Evolutionary conservation across 176 grass and related monocot genomes (phyloP).

Genomic region (Saccharum officinarum): DNA sequence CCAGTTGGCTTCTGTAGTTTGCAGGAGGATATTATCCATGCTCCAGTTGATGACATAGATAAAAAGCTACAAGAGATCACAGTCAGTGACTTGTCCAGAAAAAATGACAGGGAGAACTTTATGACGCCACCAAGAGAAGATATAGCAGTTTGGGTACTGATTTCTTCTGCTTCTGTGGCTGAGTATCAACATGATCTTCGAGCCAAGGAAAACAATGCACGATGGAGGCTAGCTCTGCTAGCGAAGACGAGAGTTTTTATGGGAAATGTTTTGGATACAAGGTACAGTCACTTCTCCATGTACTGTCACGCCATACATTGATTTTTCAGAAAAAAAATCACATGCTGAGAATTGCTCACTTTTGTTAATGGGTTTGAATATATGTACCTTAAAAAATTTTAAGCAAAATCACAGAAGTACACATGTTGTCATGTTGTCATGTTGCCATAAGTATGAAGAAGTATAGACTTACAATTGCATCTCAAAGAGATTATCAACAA

Average conservation of each 20-base stretch:
- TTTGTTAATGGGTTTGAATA: constrained; percentile 20
- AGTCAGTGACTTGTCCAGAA: constrained; percentile 23
- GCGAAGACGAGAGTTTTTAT: constrained; percentile 57
- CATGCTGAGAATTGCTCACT: constrained; percentile 12
- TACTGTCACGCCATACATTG: constrained; percentile 23
- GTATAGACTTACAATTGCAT: not conserved
- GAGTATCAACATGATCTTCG: constrained; percentile 62
- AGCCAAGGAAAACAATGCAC: constrained; percentile 41
- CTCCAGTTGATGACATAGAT: constrained; percentile 46
- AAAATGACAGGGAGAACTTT: constrained; percentile 32
- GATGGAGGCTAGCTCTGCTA: constrained; percentile 80
- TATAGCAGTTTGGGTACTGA: constrained; percentile 79
- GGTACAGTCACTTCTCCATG: constrained; percentile 55
- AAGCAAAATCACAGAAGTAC: not conserved
- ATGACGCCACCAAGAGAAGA: constrained; percentile 49
- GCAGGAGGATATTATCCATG: constrained; percentile 45
- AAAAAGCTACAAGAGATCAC: constrained; percentile 37
- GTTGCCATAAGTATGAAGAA: not conserved
- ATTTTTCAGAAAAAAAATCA: not conserved
- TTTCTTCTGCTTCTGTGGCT: constrained; percentile 66
- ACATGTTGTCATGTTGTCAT: not conserved
- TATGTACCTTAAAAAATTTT: not conserved
- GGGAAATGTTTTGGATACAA: constrained; percentile 74
- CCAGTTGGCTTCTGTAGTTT: constrained; percentile 70
- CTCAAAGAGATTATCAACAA: not conserved